Evolutionary conservation across 1,139 yeast species (phyloP), one percentile per base, ranked within the genome.

Genomic region (Suhomyces bribrorum): DNA sequence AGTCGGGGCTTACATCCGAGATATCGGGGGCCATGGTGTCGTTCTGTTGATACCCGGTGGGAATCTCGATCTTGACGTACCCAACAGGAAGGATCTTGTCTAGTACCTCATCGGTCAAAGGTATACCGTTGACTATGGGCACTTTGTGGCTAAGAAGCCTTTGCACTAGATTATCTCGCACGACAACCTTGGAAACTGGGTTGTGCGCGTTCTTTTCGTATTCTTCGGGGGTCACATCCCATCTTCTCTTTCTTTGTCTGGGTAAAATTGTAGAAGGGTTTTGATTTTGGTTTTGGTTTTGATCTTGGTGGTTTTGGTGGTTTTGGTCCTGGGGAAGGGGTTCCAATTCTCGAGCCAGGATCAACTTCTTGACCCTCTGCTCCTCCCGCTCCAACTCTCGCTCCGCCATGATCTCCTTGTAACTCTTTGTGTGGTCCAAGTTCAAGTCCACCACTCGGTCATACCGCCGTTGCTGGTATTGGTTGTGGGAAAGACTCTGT

Each of bases 21-120:
- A 66, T 50, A 38, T 74, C 75, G 0, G 73, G 69, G 0, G 56
- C 56, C 26, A 37, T 49, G 2, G 32, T 58, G 34, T 48, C 59
- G 32, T 44, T 46, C 8, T 74, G 80, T 24, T 59, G 56, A 49
- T 69, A 79, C 24, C 65, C 72, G 5, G 61, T 57, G 0, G 89
- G 87, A 1, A 74, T 73, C 1, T 62, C 55, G 0, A 77, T 62
- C 28, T 70, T 62, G 26, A 57, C 62, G 48, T 76, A 83, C 0
- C 84, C 86, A 7, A 59, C 46, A 0, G 88, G 89, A 25, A 83
- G 59, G 6, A 83, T 55, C 38, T 64, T 61, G 42, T 79, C 75
- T 11, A 83, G 61, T 16, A 73, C 64, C 18, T 65, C 75, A 44
- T 75, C 76, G 0, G 81, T 69, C 22, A 81, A 56, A 0, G 72